Conservation (phyloP, 768 basidiomycete genomes). For the Amanita muscaria region DNA sequence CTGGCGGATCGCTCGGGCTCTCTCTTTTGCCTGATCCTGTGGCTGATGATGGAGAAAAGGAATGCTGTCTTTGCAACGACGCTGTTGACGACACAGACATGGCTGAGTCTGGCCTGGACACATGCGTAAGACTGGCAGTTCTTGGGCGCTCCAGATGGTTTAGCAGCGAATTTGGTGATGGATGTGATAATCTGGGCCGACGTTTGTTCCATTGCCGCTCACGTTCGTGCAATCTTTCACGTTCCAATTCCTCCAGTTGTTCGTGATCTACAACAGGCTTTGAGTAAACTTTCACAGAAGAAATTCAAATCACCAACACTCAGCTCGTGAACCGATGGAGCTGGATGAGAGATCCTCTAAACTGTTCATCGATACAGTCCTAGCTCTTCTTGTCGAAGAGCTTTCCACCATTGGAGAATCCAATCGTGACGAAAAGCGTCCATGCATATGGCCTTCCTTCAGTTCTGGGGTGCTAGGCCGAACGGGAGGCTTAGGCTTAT, state of each 20-base stretch:
- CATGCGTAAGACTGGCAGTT: slow-evolving; percentile 4
- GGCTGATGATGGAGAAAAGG: slow-evolving; percentile 26
- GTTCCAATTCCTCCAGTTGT: slow-evolving; percentile 30
- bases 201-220: slow-evolving; percentile 52
- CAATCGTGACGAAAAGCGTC: slow-evolving; percentile 7
- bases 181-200: slow-evolving; percentile 26
- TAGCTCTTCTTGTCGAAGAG: slow-evolving; percentile 18
- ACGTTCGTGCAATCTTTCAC: slow-evolving; percentile 36
- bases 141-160: slow-evolving; percentile 2
- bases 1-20: slow-evolving; percentile 24
- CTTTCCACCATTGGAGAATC: slow-evolving; percentile 12
- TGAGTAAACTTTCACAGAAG: not conserved
- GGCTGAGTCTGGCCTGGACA: slow-evolving; percentile 4
- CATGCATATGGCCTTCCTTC: slow-evolving; percentile 15
- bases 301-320: slow-evolving; percentile 31
- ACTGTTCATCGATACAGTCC: slow-evolving; percentile 32
- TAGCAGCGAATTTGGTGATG: slow-evolving; percentile 31
- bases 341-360: slow-evolving; percentile 38
- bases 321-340: slow-evolving; percentile 40
- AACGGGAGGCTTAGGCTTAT: slow-evolving; percentile 17
- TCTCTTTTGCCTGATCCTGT: slow-evolving; percentile 26
- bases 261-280: slow-evolving; percentile 33
- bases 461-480: slow-evolving; percentile 16
- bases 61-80: slow-evolving; percentile 21
- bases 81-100: slow-evolving; percentile 11